phyloP scores from a whole-genome alignment of 805 yeast species.

The Yamadazyma takamatsuzukensis region DNA sequence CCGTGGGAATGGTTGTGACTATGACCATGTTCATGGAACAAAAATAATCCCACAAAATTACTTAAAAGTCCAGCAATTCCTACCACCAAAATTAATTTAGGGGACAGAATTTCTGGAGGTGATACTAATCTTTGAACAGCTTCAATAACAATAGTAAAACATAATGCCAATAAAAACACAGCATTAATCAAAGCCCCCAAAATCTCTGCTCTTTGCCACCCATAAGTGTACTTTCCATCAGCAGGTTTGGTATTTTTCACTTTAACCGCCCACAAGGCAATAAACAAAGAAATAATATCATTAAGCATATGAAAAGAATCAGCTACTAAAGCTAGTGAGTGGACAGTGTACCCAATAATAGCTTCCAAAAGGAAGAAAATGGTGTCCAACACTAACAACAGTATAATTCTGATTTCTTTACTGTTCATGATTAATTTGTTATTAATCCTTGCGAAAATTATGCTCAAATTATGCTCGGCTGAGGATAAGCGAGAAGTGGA shows the following conservation, averaged over 20 bases:
- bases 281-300: slow-evolving; percentile 83
- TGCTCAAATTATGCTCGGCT: background rate
- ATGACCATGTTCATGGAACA: slow-evolving; percentile 76
- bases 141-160: slow-evolving; percentile 88
- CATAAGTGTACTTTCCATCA: slow-evolving; percentile 88
- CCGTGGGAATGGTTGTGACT: slow-evolving; percentile 39
- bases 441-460: too few relatives aligned
- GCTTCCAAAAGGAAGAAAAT: slow-evolving; percentile 83
- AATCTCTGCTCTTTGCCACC: slow-evolving; percentile 97
- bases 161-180: slow-evolving; percentile 85
- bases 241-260: slow-evolving; percentile 81
- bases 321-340: slow-evolving; percentile 90
- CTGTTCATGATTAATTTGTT: slow-evolving; percentile 36
- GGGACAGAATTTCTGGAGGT: slow-evolving; percentile 76
- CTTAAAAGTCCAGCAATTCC: slow-evolving; percentile 82
- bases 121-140: slow-evolving; percentile 85
- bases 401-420: slow-evolving; percentile 68
- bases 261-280: slow-evolving; percentile 94
- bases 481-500: background rate
- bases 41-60: slow-evolving; percentile 74
- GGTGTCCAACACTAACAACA: slow-evolving; percentile 73
- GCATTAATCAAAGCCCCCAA: slow-evolving; percentile 94
- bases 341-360: slow-evolving; percentile 83
- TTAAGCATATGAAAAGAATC: slow-evolving; percentile 98
- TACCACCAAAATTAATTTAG: slow-evolving; percentile 76